Conservation (phyloP, 352 stramenopile genomes). For the Globisporangium carolinianum region DNA sequence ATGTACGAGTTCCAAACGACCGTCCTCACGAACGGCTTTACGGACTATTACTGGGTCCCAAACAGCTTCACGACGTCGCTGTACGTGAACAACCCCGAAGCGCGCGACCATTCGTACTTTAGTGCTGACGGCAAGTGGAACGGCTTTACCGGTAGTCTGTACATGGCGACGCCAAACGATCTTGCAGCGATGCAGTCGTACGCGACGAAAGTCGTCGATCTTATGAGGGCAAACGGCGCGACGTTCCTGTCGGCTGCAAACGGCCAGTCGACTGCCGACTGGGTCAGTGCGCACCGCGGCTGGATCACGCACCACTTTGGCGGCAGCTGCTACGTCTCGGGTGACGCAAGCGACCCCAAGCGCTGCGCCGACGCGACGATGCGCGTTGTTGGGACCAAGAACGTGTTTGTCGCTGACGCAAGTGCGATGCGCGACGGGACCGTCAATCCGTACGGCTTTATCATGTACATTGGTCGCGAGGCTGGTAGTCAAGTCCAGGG, state of each 20-base stretch:
- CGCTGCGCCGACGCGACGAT: constrained; percentile 59
- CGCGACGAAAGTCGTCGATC: constrained; percentile 28
- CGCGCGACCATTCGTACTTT: constrained; percentile 40
- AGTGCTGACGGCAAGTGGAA: constrained; percentile 25
- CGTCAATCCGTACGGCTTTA: constrained; percentile 62
- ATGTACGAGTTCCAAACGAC: constrained; percentile 62
- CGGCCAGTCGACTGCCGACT: constrained; percentile 24
- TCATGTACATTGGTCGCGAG: constrained; percentile 68
- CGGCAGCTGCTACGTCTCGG: constrained; percentile 61
- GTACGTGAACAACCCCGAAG: constrained; percentile 61
- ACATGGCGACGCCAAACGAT: constrained; percentile 40
- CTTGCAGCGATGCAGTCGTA: constrained; percentile 50
- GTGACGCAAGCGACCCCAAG: constrained; percentile 27
- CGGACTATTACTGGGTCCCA: constrained; percentile 17
- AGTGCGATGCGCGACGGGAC: constrained; percentile 58
- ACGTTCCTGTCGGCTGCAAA: constrained; percentile 37
- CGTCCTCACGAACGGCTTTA: constrained; percentile 36
- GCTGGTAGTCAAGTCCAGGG: constrained; percentile 31
- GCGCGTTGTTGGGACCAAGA: constrained; percentile 49
- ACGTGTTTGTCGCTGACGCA: constrained; percentile 61
- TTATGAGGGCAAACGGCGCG: constrained; percentile 29
- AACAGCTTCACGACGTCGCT: constrained; percentile 37
- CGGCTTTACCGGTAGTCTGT: constrained; percentile 29
- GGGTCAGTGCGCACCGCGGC: constrained; percentile 23
- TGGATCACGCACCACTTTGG: constrained; percentile 54